phyloP scores from a whole-genome alignment of 2,329 filamentous ascomycete genomes.

The Aureobasidium musti region DNA sequence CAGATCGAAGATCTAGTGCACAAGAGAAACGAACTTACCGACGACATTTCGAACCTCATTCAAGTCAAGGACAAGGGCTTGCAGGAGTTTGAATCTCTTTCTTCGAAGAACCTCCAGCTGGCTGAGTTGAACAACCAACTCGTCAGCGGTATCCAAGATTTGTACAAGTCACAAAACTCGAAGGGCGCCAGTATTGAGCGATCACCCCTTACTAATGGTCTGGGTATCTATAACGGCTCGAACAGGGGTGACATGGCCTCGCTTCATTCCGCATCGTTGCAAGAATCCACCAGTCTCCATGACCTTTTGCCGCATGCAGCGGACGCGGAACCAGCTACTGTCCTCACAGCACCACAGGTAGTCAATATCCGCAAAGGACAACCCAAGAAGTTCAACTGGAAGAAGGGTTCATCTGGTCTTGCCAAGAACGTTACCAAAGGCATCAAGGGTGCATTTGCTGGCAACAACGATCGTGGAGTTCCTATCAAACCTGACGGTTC shows the following conservation, averaged over 20 bases:
- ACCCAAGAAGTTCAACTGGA: slow-evolving; percentile 97
- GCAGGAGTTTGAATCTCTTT: slow-evolving; percentile 93
- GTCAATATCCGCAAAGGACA: slow-evolving; percentile 94
- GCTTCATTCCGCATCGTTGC: slow-evolving; percentile 25
- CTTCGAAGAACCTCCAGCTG: slow-evolving; percentile 89
- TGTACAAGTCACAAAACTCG: slow-evolving; percentile 72
- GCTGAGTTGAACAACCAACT: slow-evolving; percentile 95
- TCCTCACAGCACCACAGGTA: slow-evolving; percentile 78
- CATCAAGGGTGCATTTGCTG: slow-evolving; percentile 84
- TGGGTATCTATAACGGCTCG: slow-evolving; percentile 62
- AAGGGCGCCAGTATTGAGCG: slow-evolving; percentile 40
- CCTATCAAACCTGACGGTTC: slow-evolving; percentile 34
- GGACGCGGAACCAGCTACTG: slow-evolving; percentile 62
- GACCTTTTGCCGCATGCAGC: slow-evolving; percentile 51
- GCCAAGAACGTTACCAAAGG: slow-evolving; percentile 94
- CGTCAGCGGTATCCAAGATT: slow-evolving; percentile 88
- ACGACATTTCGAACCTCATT: slow-evolving; percentile 80
- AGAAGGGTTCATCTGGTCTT: slow-evolving; percentile 91
- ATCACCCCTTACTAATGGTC: slow-evolving; percentile 52
- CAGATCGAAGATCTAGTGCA: slow-evolving; percentile 88
- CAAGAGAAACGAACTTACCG: slow-evolving; percentile 77
- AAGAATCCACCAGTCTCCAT: slow-evolving; percentile 28
- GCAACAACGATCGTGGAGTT: slow-evolving; percentile 35
- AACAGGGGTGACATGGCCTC: slow-evolving; percentile 46
- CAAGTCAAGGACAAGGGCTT: slow-evolving; percentile 90